Evolutionary conservation across 768 basidiomycete genomes (phyloP), one percentile per base, ranked within the genome.

Genomic region (Russula emetica): DNA sequence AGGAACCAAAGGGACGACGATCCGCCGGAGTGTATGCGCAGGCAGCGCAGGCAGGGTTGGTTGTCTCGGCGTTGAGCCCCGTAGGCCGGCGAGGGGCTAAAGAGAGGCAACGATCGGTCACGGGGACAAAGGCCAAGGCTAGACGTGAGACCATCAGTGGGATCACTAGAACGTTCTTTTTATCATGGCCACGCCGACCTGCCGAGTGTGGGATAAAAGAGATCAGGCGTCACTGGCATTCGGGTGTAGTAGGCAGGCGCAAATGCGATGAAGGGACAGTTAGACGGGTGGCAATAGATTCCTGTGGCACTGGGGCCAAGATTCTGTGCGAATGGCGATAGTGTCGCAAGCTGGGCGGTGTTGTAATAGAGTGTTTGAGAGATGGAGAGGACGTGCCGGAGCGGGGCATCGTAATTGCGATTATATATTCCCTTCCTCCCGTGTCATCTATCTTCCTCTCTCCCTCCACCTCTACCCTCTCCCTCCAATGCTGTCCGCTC

Each of bases 401-500:
- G 45, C 45, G 11, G 45, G 44, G 13, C 2, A 53, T 11, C 53
- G 53, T 54, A 22, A 55, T 36, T 24, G 2, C 7, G 53, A 38
- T 30, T 52, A 5, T 26, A 26, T 34, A 44, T 14, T 6, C 30
- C 22, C 26, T 5, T 14, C 6, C 26, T 40, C 45, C 18, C 59
- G 20, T 50, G 18, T 56, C 55, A 32, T 50, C 26, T 58, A 28
- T 55, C 51, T 42, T 62, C 61, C 56, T 64, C 7, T 55, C 67
- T n/a, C 45, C 24, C 49, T 7, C 26, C 49, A 28, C 6, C 26
- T 47, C 45, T 10, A n/a, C n/a, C n/a, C 20, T 59, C 18, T 58
- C 44, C 1, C 30, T 22, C 40, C 18, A 5, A 65, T 65, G 64
- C 52, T 64, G 18, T 65, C 64, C 6, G 42, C 47, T 45, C 64